Percentiles rank a stretch among this genome's conserved stretches.
These are phyloP conservation scores for Silene coronaria DNA, from an alignment of 179 eudicot species.

Conservation along the genomic window DNA sequence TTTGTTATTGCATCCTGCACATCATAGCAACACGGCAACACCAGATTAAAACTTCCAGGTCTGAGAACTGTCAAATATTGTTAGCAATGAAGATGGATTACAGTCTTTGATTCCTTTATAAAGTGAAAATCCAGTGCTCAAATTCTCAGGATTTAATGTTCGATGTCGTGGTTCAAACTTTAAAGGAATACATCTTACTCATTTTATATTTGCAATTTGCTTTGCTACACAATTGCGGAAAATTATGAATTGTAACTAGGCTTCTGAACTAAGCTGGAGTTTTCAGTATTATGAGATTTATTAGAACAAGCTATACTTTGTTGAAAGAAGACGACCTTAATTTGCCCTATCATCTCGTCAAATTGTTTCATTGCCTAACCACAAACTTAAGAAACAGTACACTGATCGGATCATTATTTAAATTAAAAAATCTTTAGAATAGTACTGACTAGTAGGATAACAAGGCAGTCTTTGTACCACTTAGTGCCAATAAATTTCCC, in stretches of 20 bases:
- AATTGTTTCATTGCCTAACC: neutral
- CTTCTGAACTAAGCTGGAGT: too few species aligned
- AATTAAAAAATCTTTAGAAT: neutral
- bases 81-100: neutral
- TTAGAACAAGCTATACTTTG: neutral
- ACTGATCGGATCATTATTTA: neutral
- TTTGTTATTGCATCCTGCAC: constrained; percentile 88
- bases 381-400: neutral
- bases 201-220: neutral
- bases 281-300: neutral
- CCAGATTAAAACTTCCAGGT: neutral
- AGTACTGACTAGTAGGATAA: neutral
- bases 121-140: neutral
- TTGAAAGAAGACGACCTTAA: neutral
- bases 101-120: neutral
- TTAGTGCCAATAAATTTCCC: neutral
- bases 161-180: neutral
- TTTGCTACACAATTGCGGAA: neutral
- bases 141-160: neutral
- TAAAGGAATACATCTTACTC: neutral
- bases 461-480: neutral
- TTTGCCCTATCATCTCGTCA: neutral
- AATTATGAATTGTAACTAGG: neutral
- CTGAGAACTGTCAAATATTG: neutral
- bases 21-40: constrained; percentile 19